Percentiles rank a stretch among this genome's conserved stretches.
Evolutionary conservation across 1,139 yeast genomes (phyloP).

Genomic region (Saccharomyces hybrid): DNA sequence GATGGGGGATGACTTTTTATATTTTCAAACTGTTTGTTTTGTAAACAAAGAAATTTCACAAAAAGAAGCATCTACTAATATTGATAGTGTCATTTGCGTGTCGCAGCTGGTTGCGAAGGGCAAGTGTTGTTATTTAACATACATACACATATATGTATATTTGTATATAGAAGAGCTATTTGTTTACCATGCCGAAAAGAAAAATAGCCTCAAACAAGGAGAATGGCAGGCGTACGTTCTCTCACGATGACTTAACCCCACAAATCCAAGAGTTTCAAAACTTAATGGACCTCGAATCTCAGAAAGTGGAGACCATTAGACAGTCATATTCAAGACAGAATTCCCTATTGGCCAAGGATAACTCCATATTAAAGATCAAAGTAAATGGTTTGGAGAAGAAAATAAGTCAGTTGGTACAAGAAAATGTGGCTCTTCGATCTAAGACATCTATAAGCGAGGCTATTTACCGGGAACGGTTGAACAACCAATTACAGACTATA

Average conservation of each 20-base stretch:
- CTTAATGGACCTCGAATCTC: conserved; percentile 17
- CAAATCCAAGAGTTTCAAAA: conserved; percentile 25
- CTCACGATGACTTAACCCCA: conserved; percentile 5
- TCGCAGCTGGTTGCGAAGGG: background rate
- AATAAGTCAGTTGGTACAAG: conserved; percentile 41
- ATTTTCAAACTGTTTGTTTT: background rate
- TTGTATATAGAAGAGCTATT: background rate
- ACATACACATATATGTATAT: background rate
- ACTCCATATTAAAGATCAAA: conserved; percentile 43
- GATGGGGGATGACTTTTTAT: background rate
- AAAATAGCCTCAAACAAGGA: background rate
- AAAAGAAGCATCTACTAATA: background rate
- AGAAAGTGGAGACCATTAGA: conserved; percentile 16
- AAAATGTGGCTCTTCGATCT: conserved; percentile 39
- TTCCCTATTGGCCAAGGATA: conserved; percentile 47
- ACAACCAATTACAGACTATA: conserved; percentile 33
- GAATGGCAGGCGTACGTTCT: background rate
- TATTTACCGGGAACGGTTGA: conserved; percentile 31
- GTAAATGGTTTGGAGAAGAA: conserved; percentile 46
- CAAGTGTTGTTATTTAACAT: background rate
- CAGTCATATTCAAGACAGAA: conserved; percentile 35
- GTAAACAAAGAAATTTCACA: conserved; percentile 1
- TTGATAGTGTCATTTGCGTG: background rate
- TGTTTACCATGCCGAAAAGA: background rate
- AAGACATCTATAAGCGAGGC: conserved; percentile 30